These are phyloP conservation scores for Allium sativum DNA, from an alignment of 106 monocot species.

Conservation along the genomic window DNA sequence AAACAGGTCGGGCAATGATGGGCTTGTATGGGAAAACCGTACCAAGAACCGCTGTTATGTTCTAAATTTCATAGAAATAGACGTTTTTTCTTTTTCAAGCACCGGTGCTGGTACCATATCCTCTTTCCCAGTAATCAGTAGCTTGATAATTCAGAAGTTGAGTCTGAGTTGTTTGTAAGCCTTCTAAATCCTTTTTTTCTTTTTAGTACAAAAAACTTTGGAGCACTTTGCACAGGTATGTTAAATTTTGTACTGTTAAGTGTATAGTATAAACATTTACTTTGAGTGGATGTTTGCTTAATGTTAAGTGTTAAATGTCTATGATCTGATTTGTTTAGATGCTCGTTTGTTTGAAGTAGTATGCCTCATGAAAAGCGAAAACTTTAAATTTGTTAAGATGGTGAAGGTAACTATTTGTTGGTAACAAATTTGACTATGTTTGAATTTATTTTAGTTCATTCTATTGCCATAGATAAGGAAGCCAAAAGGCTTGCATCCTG, in stretches of 20 bases:
- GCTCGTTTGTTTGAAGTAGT: no score
- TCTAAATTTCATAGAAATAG: background rate
- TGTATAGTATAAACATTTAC: background rate
- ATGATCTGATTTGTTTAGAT: no score
- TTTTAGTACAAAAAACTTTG: conserved; percentile 78
- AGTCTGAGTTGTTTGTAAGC: background rate
- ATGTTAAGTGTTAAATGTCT: no score
- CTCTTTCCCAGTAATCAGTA: background rate
- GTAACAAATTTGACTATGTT: no score
- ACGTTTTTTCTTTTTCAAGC: background rate
- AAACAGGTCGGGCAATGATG: conserved; percentile 72
- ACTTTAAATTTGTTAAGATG: no score
- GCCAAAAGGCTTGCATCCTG: no score
- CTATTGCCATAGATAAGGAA: no score
- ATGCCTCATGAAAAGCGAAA: no score
- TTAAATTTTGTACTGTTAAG: background rate
- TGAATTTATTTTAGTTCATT: no score
- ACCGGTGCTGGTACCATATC: background rate
- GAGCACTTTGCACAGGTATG: conserved; percentile 96
- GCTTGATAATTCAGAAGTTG: background rate
- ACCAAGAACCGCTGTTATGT: conserved; percentile 85
- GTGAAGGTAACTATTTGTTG: no score
- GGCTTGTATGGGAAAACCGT: conserved; percentile 90
- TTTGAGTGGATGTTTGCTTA: conserved; percentile 1
- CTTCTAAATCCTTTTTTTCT: conserved; percentile 2